A percentile compares a stretch with the other conserved stretches of the same genome.
phyloP scores from a whole-genome alignment of 2,329 filamentous ascomycete species.

The Fusarium buxicola region DNA sequence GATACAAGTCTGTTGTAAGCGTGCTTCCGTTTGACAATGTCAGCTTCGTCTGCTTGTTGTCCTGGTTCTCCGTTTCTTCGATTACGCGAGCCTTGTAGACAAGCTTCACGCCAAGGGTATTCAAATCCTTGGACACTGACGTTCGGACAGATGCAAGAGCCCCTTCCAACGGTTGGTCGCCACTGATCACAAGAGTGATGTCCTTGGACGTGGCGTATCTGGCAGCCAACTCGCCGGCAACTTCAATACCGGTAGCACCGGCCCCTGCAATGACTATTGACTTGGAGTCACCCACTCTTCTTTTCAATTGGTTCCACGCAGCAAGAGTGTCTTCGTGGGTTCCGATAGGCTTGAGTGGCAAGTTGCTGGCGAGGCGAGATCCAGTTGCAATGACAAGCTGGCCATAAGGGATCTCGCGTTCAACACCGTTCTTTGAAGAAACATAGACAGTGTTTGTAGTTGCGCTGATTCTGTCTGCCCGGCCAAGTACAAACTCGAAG shows the following conservation, averaged over 20 bases:
- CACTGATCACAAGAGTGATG: slow-evolving; percentile 44
- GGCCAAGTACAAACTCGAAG: slow-evolving; percentile 63
- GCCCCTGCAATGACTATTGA: slow-evolving; percentile 54
- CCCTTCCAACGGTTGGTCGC: slow-evolving; percentile 33
- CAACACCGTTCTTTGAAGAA: slow-evolving; percentile 42
- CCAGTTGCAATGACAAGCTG: slow-evolving; percentile 67
- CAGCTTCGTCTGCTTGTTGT: slow-evolving; percentile 34
- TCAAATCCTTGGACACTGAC: slow-evolving; percentile 39
- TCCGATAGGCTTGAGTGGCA: slow-evolving; percentile 62
- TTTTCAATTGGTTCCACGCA: slow-evolving; percentile 50
- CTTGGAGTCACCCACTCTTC: slow-evolving; percentile 37
- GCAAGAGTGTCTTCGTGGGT: slow-evolving; percentile 56
- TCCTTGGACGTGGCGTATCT: slow-evolving; percentile 47
- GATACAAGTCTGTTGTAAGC: slow-evolving; percentile 53
- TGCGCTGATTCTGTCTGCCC: slow-evolving; percentile 52
- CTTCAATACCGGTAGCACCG: slow-evolving; percentile 54
- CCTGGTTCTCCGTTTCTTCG: slow-evolving; percentile 12
- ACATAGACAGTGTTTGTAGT: slow-evolving; percentile 54
- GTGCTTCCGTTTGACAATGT: slow-evolving; percentile 48
- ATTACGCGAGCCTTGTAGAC: slow-evolving; percentile 51
- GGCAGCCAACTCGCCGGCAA: slow-evolving; percentile 52
- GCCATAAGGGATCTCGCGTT: slow-evolving; percentile 58
- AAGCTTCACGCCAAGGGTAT: slow-evolving; percentile 44
- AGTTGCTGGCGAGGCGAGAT: slow-evolving; percentile 53
- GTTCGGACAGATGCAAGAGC: slow-evolving; percentile 48